Evolutionary conservation across 805 yeast genomes (phyloP).

Genomic region (Kodamaea nitidulidarum): DNA sequence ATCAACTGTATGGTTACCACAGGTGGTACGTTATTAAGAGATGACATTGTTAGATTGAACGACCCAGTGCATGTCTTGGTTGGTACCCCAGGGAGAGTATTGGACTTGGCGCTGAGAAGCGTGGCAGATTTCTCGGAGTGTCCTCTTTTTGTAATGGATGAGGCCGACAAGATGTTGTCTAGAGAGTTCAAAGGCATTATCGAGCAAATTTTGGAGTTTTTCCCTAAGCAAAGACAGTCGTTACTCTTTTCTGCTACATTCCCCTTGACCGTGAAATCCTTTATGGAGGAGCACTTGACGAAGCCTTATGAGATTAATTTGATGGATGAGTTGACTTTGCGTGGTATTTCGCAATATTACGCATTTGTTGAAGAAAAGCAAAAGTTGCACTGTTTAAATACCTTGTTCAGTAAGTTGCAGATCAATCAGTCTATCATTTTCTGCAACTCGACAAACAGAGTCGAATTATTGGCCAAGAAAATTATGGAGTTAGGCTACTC

Average conservation of each 20-base stretch:
- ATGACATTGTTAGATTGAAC: constrained; percentile 87
- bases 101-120: constrained; percentile 85
- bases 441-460: constrained; percentile 95
- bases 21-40: constrained; percentile 93
- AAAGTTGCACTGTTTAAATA: constrained; percentile 92
- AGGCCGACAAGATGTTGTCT: constrained; percentile 94
- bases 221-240: constrained; percentile 71
- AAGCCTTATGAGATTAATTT: constrained; percentile 94
- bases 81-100: constrained; percentile 96
- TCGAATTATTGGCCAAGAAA: constrained; percentile 90
- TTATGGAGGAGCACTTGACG: constrained; percentile 84
- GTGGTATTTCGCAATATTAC: constrained; percentile 95
- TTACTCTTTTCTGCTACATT: constrained; percentile 92
- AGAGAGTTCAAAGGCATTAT: constrained; percentile 85
- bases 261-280: constrained; percentile 88
- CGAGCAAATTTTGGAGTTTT: constrained; percentile 76
- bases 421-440: constrained; percentile 96
- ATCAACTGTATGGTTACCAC: constrained; percentile 96
- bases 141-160: constrained; percentile 92
- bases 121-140: constrained; percentile 86
- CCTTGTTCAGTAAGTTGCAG: constrained; percentile 88
- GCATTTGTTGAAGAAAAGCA: constrained; percentile 98
- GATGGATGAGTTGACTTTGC: constrained; percentile 94
- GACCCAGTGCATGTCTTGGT: constrained; percentile 93
- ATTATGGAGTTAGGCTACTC: constrained; percentile 96